These are phyloP conservation scores for Manihot esculenta DNA, from an alignment of 441 rosid species.

Conservation along the genomic window DNA sequence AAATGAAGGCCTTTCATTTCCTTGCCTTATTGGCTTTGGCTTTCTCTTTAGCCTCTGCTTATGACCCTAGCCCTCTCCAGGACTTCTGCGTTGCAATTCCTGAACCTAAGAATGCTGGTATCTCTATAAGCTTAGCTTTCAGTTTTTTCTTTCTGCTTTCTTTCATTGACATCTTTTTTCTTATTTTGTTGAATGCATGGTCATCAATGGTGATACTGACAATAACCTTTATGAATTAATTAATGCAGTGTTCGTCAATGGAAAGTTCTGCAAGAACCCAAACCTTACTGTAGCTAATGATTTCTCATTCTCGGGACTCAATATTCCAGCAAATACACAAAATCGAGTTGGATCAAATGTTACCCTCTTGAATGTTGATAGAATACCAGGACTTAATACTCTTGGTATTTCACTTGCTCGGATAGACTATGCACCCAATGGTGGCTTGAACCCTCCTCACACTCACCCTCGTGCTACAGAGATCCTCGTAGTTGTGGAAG, in stretches of 20 bases:
- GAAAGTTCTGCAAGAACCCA: slow-evolving; percentile 57
- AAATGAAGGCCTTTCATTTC: slow-evolving; percentile 23
- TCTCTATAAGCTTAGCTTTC: too few relatives aligned
- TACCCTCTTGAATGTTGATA: slow-evolving; percentile 35
- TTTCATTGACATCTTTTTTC: not conserved
- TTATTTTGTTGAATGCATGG: not conserved
- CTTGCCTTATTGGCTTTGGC: slow-evolving; percentile 20
- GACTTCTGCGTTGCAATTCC: slow-evolving; percentile 35
- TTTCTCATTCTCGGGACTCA: slow-evolving; percentile 40
- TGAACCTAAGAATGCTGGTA: slow-evolving; percentile 16
- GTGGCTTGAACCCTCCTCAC: slow-evolving; percentile 52
- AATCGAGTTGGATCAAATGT: slow-evolving; percentile 44
- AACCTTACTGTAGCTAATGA: slow-evolving; percentile 33
- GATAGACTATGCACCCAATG: slow-evolving; percentile 40
- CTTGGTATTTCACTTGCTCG: slow-evolving; percentile 48
- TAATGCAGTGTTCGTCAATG: slow-evolving; percentile 50
- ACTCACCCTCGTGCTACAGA: slow-evolving; percentile 43
- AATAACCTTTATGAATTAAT: too few relatives aligned
- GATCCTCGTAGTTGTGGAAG: slow-evolving; percentile 36
- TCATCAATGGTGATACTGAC: too few relatives aligned
- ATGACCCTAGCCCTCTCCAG: slow-evolving; percentile 37
- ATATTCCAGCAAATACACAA: slow-evolving; percentile 35
- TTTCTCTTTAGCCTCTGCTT: slow-evolving; percentile 21
- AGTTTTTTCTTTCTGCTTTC: too few relatives aligned
- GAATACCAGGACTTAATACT: slow-evolving; percentile 49